Base-by-base conservation (phyloP, 1,284 basidiomycete genomes). In the Afroboletus lepidellus region DNA sequence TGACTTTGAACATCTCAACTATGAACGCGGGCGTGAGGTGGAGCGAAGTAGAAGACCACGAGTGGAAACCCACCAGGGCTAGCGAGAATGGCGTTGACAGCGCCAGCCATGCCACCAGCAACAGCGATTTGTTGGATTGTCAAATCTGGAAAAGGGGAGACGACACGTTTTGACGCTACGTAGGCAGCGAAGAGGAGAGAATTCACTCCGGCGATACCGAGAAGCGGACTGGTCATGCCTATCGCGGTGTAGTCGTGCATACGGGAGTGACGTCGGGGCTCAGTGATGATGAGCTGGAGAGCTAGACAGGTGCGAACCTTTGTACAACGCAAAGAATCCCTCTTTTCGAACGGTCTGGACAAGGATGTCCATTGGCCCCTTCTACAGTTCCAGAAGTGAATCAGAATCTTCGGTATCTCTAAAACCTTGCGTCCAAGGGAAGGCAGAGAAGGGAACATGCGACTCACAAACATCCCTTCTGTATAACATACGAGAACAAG, bases 121-220 rank as follows among this genome's bases (percentile, higher is more conserved):
- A 83, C 69, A 0, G 92, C 92, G 9, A 84, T 90, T 70, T 98
- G 84, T 16, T 79, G 77, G 43, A 96, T 76, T 0, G 87, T 84
- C 5, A 96, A 75, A 46, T 92, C 79, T 12, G 90, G 90, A 65
- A 87, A 97, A 0, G 95, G 94, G 0, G 92, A 94, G 41, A 98
- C 81, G 44, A 94, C 69, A 9, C 92, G 84, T 60, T 90, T 86
- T 3, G 93, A 89, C 5, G 80, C 74, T 15, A 84, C 89, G 63
- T 97, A 98, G 0, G 94, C 85, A 0, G 92, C 91, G 71, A 98
- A 99, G 8, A 98, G 81, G 18, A 98, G 79, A 12, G 93, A 96
- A 72, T 98, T 98, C 62, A 98, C 95, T 7, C 92, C 94, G 1
- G 95, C 92, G 27, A 99, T 90, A n/a, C 96, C 96, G 41, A 97